Percentiles rank a stretch among this genome's conserved stretches.
These are phyloP conservation scores for Ziziphus jujuba DNA, from an alignment of 306 rosid genomes.

Conservation along the genomic window DNA sequence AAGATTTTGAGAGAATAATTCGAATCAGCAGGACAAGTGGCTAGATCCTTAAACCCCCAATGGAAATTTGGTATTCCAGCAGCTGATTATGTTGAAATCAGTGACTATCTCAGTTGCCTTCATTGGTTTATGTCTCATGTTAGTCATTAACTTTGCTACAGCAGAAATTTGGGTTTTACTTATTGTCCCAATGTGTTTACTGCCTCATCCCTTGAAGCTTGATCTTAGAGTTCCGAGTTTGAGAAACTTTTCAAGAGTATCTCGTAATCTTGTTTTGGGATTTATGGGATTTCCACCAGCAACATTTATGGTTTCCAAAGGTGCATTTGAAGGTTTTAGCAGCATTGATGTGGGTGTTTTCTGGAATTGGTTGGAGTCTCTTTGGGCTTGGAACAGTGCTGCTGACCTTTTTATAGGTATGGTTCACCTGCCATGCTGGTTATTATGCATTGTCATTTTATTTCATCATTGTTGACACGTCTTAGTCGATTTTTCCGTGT, in stretches of 20 bases:
- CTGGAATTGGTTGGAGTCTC: slow-evolving; percentile 92
- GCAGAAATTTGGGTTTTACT: too few species aligned
- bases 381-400: slow-evolving; percentile 96
- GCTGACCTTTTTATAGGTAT: slow-evolving; percentile 76
- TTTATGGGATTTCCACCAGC: slow-evolving; percentile 72
- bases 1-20: slow-evolving; percentile 64
- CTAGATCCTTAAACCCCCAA: slow-evolving; percentile 60
- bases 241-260: slow-evolving; percentile 47
- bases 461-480: slow-evolving; percentile 63
- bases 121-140: slow-evolving; percentile 85
- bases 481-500: slow-evolving; percentile 5
- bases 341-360: slow-evolving; percentile 50
- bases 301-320: slow-evolving; percentile 53
- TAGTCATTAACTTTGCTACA: slow-evolving; percentile 88
- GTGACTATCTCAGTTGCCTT: slow-evolving; percentile 74
- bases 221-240: slow-evolving; percentile 47
- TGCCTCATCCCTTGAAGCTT: slow-evolving; percentile 79
- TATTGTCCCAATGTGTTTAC: too few species aligned
- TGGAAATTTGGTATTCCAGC: slow-evolving; percentile 94
- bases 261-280: slow-evolving; percentile 62
- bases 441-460: slow-evolving; percentile 62
- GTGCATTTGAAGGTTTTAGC: slow-evolving; percentile 46
- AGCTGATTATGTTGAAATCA: slow-evolving; percentile 80
- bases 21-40: slow-evolving; percentile 62
- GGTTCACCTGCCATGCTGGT: slow-evolving; percentile 94